These are phyloP conservation scores for Psilocybe cubensis DNA, from an alignment of 768 basidiomycete species.

Conservation along the genomic window DNA sequence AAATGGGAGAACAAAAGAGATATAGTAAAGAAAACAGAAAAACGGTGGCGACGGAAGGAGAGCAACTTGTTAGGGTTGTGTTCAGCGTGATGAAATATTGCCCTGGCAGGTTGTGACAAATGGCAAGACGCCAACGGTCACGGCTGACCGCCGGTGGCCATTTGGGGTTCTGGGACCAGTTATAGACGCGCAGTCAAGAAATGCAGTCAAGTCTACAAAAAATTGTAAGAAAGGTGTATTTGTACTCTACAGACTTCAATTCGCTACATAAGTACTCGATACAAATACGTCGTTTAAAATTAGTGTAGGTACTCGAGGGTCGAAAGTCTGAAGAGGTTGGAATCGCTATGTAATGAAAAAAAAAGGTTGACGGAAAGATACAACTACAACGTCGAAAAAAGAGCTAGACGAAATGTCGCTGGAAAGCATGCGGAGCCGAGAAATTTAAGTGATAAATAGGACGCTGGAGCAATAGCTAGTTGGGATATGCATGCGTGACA, in stretches of 20 bases:
- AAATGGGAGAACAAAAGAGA: slow-evolving; percentile 5
- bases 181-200: background rate
- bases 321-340: background rate
- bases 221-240: background rate
- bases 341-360: too few relatives aligned
- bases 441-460: slow-evolving; percentile 20
- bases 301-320: background rate
- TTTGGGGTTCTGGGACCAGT: too few relatives aligned
- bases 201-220: background rate
- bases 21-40: slow-evolving; percentile 10
- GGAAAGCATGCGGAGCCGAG: slow-evolving; percentile 3
- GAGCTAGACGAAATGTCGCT: background rate
- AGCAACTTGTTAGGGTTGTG: background rate
- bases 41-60: background rate
- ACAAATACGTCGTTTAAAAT: background rate
- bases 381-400: background rate
- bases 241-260: background rate
- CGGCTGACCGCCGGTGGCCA: background rate
- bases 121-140: background rate
- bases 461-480: slow-evolving; percentile 1
- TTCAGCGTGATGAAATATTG: background rate
- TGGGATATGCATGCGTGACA: slow-evolving; percentile 4
- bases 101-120: background rate
- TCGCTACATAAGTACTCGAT: background rate
- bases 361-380: background rate